Percentiles rank a stretch among this genome's conserved stretches.
Conservation (phyloP, 768 basidiomycete species). For the Scleroderma citrinum region DNA sequence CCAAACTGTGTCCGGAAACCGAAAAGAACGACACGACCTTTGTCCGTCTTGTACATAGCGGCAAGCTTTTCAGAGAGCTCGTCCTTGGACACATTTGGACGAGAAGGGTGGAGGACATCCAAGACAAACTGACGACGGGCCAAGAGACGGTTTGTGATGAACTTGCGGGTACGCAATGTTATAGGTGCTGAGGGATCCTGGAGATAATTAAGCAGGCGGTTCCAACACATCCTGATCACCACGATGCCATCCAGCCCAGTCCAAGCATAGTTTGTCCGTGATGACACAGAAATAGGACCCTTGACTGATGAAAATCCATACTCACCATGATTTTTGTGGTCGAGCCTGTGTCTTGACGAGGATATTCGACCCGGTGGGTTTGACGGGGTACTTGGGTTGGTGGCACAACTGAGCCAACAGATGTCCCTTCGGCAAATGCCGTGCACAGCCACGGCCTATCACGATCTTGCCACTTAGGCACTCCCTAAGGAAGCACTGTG, state of each 20-base stretch:
- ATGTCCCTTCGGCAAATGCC: slow-evolving; percentile 41
- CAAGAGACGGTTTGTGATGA: slow-evolving; percentile 97
- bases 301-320: slow-evolving; percentile 13
- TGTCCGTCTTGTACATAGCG: slow-evolving; percentile 87
- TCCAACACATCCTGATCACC: slow-evolving; percentile 16
- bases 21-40: slow-evolving; percentile 86
- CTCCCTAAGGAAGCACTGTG: no score
- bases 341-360: slow-evolving; percentile 11
- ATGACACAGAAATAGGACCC: slow-evolving; percentile 6
- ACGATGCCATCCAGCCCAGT: slow-evolving; percentile 22
- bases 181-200: slow-evolving; percentile 80
- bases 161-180: slow-evolving; percentile 97
- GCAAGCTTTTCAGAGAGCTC: slow-evolving; percentile 94
- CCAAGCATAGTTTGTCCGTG: slow-evolving; percentile 5
- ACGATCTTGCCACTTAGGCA: no score
- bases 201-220: slow-evolving; percentile 16
- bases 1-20: slow-evolving; percentile 95
- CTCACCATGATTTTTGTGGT: slow-evolving; percentile 33
- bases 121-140: slow-evolving; percentile 94
- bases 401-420: slow-evolving; percentile 8
- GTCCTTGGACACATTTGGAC: slow-evolving; percentile 87
- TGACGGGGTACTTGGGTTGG: slow-evolving; percentile 16
- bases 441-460: slow-evolving; percentile 24
- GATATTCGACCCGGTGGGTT: slow-evolving; percentile 23
- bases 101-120: slow-evolving; percentile 92